Conservation (phyloP, 2,329 filamentous ascomycete species). For the Cercospora sojina region DNA sequence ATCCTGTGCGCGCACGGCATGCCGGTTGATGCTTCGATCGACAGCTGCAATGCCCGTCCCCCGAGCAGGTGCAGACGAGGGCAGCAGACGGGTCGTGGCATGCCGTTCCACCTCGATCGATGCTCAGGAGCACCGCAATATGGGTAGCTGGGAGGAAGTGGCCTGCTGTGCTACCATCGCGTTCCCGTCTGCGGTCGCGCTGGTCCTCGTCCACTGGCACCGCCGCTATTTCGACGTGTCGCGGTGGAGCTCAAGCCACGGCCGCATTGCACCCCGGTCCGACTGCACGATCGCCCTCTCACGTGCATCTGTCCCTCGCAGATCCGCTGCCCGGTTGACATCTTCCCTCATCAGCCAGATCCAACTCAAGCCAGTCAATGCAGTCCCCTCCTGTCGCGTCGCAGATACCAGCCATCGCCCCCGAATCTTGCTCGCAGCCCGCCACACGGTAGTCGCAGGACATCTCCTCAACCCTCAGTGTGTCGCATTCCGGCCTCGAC, state of each 20-base stretch:
- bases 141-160: background rate
- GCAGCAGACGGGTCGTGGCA: background rate
- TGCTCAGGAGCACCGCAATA: background rate
- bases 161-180: background rate
- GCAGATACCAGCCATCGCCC: background rate
- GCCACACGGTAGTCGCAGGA: background rate
- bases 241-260: background rate
- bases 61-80: background rate
- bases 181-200: background rate
- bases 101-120: background rate
- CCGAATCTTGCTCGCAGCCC: background rate
- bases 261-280: background rate
- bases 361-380: background rate
- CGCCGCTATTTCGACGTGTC: constrained; percentile 4
- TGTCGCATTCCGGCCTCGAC: background rate
- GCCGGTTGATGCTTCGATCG: background rate
- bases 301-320: background rate
- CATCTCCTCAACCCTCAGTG: background rate
- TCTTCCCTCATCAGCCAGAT: background rate
- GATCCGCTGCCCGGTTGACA: background rate
- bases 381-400: background rate
- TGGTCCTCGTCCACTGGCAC: background rate
- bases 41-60: background rate
- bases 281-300: background rate
- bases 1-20: background rate